A percentile compares a stretch with the other conserved stretches of the same genome.
These are phyloP conservation scores for Aspergillus pseudoterreus DNA, from an alignment of 2,329 filamentous ascomycete species.

Conservation along the genomic window DNA sequence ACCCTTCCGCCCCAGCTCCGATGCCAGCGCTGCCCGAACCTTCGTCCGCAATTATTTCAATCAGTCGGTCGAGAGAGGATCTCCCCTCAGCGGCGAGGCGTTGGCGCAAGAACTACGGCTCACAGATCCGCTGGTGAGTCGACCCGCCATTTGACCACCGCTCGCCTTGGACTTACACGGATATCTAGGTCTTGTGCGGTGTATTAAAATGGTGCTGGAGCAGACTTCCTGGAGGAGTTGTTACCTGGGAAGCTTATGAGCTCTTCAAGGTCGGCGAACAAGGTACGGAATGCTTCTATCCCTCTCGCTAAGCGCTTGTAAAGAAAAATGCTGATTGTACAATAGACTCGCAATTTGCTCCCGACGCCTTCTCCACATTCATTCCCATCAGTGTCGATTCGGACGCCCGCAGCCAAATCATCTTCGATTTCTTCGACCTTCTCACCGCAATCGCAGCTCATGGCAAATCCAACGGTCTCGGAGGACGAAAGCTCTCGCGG, in stretches of 20 bases:
- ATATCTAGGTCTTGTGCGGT: constrained; percentile 74
- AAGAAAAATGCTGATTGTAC: constrained; percentile 19
- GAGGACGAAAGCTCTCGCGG: constrained; percentile 87
- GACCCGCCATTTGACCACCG: background rate
- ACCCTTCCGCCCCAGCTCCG: constrained; percentile 88
- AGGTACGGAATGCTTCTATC: constrained; percentile 51
- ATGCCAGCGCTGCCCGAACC: constrained; percentile 84
- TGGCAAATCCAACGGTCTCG: constrained; percentile 87
- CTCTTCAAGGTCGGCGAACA: constrained; percentile 91
- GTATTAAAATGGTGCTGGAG: constrained; percentile 99
- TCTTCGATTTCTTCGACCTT: constrained; percentile 95
- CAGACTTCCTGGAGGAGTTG: constrained; percentile 81
- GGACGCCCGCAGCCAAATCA: constrained; percentile 77
- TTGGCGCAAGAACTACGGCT: constrained; percentile 84
- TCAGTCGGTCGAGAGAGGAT: constrained; percentile 56
- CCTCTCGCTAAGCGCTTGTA: no score
- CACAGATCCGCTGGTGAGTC: constrained; percentile 83
- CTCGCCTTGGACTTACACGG: constrained; percentile 4
- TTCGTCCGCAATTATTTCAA: constrained; percentile 94
- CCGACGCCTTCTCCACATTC: constrained; percentile 93
- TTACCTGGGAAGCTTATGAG: constrained; percentile 96
- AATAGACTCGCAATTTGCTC: constrained; percentile 82
- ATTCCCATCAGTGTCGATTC: constrained; percentile 92
- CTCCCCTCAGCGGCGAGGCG: constrained; percentile 60
- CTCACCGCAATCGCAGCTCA: constrained; percentile 87